Evolutionary conservation across 2,329 filamentous ascomycete genomes (phyloP).

Genomic region (Zymoseptoria passerinii): DNA sequence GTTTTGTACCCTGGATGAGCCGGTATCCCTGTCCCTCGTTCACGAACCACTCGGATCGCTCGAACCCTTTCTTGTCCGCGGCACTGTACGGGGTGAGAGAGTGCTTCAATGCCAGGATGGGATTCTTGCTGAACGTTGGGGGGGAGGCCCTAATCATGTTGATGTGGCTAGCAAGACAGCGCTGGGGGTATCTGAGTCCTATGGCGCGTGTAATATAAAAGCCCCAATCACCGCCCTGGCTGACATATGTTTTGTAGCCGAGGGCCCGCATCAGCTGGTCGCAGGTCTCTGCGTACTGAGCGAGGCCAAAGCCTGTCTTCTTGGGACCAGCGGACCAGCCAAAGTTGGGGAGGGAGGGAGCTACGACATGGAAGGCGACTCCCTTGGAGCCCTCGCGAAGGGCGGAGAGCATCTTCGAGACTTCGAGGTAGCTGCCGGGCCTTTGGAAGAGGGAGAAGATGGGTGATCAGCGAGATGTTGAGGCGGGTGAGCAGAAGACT

Average conservation of each 20-base stretch:
- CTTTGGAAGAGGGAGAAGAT: background rate
- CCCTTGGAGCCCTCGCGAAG: slow-evolving; percentile 31
- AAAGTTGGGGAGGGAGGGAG: slow-evolving; percentile 56
- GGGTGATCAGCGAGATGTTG: background rate
- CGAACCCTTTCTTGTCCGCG: slow-evolving; percentile 45
- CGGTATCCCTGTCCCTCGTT: slow-evolving; percentile 52
- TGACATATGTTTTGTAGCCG: slow-evolving; percentile 51
- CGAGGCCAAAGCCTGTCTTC: slow-evolving; percentile 41
- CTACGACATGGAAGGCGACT: slow-evolving; percentile 56
- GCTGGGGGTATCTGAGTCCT: slow-evolving; percentile 48
- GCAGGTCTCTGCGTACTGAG: slow-evolving; percentile 48
- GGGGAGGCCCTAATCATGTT: slow-evolving; percentile 31
- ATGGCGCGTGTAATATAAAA: slow-evolving; percentile 52
- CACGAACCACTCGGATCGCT: slow-evolving; percentile 50
- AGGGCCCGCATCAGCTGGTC: slow-evolving; percentile 52
- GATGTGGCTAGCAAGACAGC: background rate
- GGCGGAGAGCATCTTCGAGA: slow-evolving; percentile 49
- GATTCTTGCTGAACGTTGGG: slow-evolving; percentile 45
- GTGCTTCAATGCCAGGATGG: slow-evolving; percentile 50
- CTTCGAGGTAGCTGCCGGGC: slow-evolving; percentile 61
- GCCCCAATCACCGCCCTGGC: slow-evolving; percentile 45
- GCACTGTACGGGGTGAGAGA: slow-evolving; percentile 46
- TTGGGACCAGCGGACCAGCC: slow-evolving; percentile 58
- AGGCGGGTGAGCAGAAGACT: background rate
- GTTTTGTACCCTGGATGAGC: slow-evolving; percentile 55